These are phyloP conservation scores for Fusarium zealandicum DNA, from an alignment of 2,329 filamentous ascomycete genomes.

Conservation along the genomic window DNA sequence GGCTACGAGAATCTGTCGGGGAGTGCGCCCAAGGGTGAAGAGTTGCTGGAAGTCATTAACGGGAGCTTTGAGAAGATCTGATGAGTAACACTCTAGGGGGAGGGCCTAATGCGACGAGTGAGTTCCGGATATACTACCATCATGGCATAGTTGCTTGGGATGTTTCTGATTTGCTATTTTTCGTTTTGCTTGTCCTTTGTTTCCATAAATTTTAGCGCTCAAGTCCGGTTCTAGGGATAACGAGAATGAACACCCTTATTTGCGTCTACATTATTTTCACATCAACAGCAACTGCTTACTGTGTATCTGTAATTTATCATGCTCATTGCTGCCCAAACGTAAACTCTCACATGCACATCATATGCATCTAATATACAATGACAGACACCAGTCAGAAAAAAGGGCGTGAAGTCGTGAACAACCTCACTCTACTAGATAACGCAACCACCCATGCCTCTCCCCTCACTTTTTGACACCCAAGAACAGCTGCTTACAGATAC, in stretches of 20 bases:
- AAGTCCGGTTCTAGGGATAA: background rate
- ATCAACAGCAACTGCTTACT: background rate
- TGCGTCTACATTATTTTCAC: background rate
- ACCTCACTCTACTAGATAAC: slow-evolving; percentile 24
- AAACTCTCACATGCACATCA: slow-evolving; percentile 27
- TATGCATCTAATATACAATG: slow-evolving; percentile 34
- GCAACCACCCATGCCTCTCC: background rate
- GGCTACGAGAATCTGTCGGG: slow-evolving; percentile 86
- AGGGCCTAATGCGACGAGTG: background rate
- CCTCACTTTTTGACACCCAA: slow-evolving; percentile 9
- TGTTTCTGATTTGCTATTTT: background rate
- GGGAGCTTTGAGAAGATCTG: slow-evolving; percentile 42
- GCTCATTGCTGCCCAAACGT: slow-evolving; percentile 32
- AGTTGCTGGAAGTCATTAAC: slow-evolving; percentile 70
- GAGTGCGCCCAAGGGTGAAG: slow-evolving; percentile 74
- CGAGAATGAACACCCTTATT: slow-evolving; percentile 8
- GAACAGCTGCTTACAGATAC: slow-evolving; percentile 67
- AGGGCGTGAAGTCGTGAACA: slow-evolving; percentile 12
- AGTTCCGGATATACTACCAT: background rate
- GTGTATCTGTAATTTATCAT: slow-evolving; percentile 28
- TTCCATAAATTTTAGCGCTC: background rate
- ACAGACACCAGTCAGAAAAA: slow-evolving; percentile 15
- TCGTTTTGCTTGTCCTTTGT: background rate
- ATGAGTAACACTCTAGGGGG: background rate
- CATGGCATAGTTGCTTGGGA: background rate